Conservation (phyloP, 2,329 filamentous ascomycete genomes). For the Pseudocercospora crystallina region DNA sequence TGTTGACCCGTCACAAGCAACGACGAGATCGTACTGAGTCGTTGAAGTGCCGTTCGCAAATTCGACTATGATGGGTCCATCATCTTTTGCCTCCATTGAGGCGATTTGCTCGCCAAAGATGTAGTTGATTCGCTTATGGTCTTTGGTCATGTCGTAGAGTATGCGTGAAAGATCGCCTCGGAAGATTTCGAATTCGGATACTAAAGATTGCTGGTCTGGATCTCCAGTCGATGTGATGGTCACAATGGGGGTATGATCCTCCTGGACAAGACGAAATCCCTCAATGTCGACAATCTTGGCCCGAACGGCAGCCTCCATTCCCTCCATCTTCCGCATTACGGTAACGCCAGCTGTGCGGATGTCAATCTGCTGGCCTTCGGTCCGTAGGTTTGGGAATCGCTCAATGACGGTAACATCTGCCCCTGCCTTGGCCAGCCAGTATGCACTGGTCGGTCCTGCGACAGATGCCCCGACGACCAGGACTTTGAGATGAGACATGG, state of each 20-base stretch:
- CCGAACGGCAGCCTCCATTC: slow-evolving; percentile 34
- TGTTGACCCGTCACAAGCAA: slow-evolving; percentile 50
- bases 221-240: slow-evolving; percentile 35
- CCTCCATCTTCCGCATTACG: slow-evolving; percentile 38
- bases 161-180: slow-evolving; percentile 37
- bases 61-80: slow-evolving; percentile 41
- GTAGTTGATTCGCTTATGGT: slow-evolving; percentile 39
- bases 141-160: slow-evolving; percentile 39
- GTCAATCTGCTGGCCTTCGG: slow-evolving; percentile 35
- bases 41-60: slow-evolving; percentile 41
- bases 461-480: slow-evolving; percentile 28
- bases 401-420: slow-evolving; percentile 28
- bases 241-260: slow-evolving; percentile 30
- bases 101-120: slow-evolving; percentile 42
- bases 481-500: slow-evolving; percentile 11
- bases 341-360: slow-evolving; percentile 37
- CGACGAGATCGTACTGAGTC: slow-evolving; percentile 49
- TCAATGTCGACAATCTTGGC: slow-evolving; percentile 28
- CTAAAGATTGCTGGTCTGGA: slow-evolving; percentile 35
- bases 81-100: slow-evolving; percentile 37
- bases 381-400: slow-evolving; percentile 34
- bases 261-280: slow-evolving; percentile 33
- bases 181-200: slow-evolving; percentile 41
- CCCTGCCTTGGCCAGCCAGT: slow-evolving; percentile 26
- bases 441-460: slow-evolving; percentile 27